Evolutionary conservation across 139 green algal genomes (phyloP).

Genomic region (Volvox reticuliferus): DNA sequence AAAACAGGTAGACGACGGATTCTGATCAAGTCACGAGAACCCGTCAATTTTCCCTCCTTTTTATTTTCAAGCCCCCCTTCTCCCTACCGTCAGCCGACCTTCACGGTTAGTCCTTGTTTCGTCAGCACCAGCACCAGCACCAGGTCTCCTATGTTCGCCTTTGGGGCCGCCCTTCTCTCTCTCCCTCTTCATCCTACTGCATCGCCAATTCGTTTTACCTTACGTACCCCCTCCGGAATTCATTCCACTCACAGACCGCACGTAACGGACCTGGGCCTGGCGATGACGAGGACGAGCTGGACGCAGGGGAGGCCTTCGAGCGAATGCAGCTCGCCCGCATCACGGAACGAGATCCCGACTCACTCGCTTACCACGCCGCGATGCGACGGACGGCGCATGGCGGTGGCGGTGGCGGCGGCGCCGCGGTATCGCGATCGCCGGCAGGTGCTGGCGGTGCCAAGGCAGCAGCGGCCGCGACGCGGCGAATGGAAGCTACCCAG

Average conservation of each 20-base stretch:
- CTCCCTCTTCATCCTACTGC: too few species aligned
- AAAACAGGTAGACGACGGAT: too few species aligned
- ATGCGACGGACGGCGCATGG: not conserved
- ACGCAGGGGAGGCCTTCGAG: conserved; percentile 78
- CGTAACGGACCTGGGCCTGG: not conserved
- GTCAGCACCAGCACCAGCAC: too few species aligned
- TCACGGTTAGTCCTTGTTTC: too few species aligned
- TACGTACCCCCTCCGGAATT: too few species aligned
- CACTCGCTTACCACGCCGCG: conserved; percentile 60
- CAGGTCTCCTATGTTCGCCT: too few species aligned
- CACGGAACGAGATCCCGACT: conserved; percentile 66
- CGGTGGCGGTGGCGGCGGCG: not conserved
- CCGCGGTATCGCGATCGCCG: not conserved
- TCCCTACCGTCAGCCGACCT: too few species aligned
- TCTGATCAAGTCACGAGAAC: too few species aligned
- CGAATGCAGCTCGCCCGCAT: conserved; percentile 67
- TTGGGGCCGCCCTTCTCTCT: too few species aligned
- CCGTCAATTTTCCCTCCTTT: too few species aligned
- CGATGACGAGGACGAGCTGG: conserved; percentile 62
- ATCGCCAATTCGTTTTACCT: too few species aligned
- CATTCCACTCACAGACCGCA: not conserved
- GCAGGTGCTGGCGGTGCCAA: conserved; percentile 28
- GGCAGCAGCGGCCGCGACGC: conserved; percentile 21
- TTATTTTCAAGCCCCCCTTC: too few species aligned
- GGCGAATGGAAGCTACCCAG: conserved; percentile 30